These are phyloP conservation scores for Aureobasidium vineae DNA, from an alignment of 2,329 filamentous ascomycete species.

Conservation along the genomic window DNA sequence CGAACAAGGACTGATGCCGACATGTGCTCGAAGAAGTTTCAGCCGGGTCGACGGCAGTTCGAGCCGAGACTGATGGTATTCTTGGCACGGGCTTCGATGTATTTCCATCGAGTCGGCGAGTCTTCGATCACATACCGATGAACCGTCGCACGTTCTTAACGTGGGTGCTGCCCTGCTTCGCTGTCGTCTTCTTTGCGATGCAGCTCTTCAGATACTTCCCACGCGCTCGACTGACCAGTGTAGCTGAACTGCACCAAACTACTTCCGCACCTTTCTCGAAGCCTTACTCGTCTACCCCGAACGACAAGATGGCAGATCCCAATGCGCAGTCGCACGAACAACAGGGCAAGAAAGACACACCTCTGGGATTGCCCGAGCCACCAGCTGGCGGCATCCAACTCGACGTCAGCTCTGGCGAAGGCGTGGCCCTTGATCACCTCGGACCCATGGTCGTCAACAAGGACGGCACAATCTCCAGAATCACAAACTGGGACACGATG, in stretches of 20 bases:
- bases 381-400: slow-evolving; percentile 37
- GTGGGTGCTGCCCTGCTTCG: slow-evolving; percentile 19
- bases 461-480: slow-evolving; percentile 68
- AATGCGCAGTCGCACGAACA: not conserved
- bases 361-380: slow-evolving; percentile 31
- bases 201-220: slow-evolving; percentile 20
- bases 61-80: slow-evolving; percentile 9
- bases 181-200: slow-evolving; percentile 18
- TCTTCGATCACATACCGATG: not conserved
- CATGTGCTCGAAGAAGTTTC: not conserved
- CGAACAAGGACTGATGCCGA: not conserved
- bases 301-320: slow-evolving; percentile 11
- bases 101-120: not conserved
- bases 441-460: slow-evolving; percentile 72
- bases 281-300: not conserved
- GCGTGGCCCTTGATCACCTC: slow-evolving; percentile 63
- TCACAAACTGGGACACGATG: slow-evolving; percentile 73
- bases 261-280: not conserved
- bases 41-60: not conserved
- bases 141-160: slow-evolving; percentile 20
- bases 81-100: slow-evolving; percentile 13
- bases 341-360: not conserved
- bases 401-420: slow-evolving; percentile 38
- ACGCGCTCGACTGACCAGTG: slow-evolving; percentile 17
- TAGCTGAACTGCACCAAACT: not conserved